phyloP scores from a whole-genome alignment of 2,329 filamentous ascomycete genomes.

The Talaromyces sp. region DNA sequence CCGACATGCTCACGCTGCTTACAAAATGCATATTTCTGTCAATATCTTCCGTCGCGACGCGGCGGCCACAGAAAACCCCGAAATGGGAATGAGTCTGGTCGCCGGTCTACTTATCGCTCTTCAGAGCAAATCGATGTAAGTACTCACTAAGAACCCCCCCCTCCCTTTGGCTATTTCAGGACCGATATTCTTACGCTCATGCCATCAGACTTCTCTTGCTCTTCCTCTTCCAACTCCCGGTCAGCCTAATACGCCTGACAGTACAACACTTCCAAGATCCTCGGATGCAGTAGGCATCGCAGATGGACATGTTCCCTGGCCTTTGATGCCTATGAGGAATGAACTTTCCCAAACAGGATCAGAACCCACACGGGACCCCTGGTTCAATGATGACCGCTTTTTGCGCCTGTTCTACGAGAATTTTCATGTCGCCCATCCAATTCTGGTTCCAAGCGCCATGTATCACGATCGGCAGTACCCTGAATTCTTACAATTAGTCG shows the following conservation, averaged over 20 bases:
- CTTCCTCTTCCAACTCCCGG: conserved; percentile 5
- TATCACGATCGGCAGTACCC: conserved; percentile 46
- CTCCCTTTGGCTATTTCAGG: neutral
- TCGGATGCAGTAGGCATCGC: conserved; percentile 22
- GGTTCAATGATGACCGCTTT: conserved; percentile 36
- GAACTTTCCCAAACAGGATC: conserved; percentile 15
- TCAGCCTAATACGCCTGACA: conserved; percentile 24
- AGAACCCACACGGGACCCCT: conserved; percentile 18
- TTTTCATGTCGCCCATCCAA: conserved; percentile 58
- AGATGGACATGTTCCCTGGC: conserved; percentile 23
- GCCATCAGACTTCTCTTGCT: conserved; percentile 8
- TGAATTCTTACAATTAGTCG: conserved; percentile 50
- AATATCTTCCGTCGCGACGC: conserved; percentile 72
- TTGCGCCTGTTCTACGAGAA: conserved; percentile 55
- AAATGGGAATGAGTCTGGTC: conserved; percentile 21
- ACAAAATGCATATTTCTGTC: conserved; percentile 60
- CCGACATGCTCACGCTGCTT: conserved; percentile 68
- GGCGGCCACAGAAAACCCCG: conserved; percentile 51
- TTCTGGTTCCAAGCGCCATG: conserved; percentile 51
- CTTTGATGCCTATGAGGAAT: conserved; percentile 22
- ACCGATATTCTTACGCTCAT: conserved; percentile 4
- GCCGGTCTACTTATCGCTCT: conserved; percentile 1
- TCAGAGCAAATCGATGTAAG: neutral
- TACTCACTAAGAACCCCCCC: neutral
- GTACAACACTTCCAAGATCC: conserved; percentile 19